Base-by-base conservation (phyloP, 495 filamentous ascomycete species). In the Trypethelium eluteriae region DNA sequence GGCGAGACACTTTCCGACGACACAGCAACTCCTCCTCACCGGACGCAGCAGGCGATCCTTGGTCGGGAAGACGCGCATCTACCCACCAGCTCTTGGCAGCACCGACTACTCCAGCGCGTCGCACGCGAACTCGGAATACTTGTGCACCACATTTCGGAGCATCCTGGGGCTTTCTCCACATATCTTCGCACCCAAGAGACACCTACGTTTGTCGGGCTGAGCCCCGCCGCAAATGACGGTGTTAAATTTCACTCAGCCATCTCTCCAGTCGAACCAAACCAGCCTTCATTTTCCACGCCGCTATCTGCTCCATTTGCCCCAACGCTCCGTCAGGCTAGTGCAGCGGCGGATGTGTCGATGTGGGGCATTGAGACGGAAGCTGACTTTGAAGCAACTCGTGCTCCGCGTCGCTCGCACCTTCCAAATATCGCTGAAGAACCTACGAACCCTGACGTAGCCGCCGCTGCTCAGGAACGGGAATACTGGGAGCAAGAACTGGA, bases 401-500 rank as follows among this genome's bases (percentile, higher is more conserved):
- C 36, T 7, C 3, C 32, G 6, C 53, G 53, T 36, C 18, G 25
- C 3, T 5, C 11, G 5, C 49, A 14, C 18, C 53, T 59, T 3
- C 32, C 53, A 4, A 59, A 69, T 44, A 72, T 72, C 47, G 88
- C 89, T 70, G 88, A 88, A 67, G 83, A 86, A 68, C 69, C 71
- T 12, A 78, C 78, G 39, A 66, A 71, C 68, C 56, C 66, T 63
- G 67, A 56, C 62, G 63, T n/a, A 66, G 63, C 68, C 64, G 64
- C 66, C 64, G 44, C 62, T 38, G 36, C 65, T 12, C 62, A 69
- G 35, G 73, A 78, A 35, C 73, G 70, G 18, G 88, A 92, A 38
- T 93, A 96, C 74, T 97, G 93, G 93, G 91, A 96, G 73, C 86
- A 85, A 44, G 88, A 92, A 14, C 83, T 96, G 3, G 91, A 96